Base-by-base conservation (phyloP, 2,329 filamentous ascomycete genomes). In the Geoglossum cookeanum region DNA sequence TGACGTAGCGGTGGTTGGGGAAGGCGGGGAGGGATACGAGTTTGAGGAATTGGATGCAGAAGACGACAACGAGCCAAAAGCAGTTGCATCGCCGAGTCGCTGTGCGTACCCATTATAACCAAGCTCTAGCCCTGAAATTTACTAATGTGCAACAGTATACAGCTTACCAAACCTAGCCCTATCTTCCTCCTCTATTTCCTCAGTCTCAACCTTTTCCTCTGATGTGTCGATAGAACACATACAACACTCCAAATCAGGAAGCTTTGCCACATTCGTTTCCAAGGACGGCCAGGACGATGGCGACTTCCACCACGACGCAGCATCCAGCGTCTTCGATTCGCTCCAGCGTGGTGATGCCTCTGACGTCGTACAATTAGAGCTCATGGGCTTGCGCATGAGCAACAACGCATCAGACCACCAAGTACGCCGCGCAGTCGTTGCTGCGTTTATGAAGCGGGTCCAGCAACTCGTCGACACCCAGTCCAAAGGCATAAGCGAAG, bases 331-430 rank as follows among this genome's bases (percentile, higher is more conserved):
- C n/a, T 78, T 90, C 60, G 90, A 96, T 65, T 86, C 88, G 29
- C 76, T 97, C 47, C 83, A 85, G 55, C 78, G 81, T 59, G 84
- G 83, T 27, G 74, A 80, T 55, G 78, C 80, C 13, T 79, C 81
- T 9, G 87, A 94, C 66, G 92, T 94, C 61, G 90, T 95, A 65
- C 88, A 91, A 67, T 79, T 97, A 37, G 92, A 98, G 68, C 85
- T 98, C 61, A 94, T 90, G 74, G 87, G 88, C 52, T 76, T 97
- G n/a, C 84, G 91, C 9, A 87, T 98, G 68, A 85, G 84, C 57
- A 87, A 86, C 64, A 88, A 97, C 65, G 92, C 92, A 1, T 90
- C 88, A 0, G 91, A 95, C 65, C 78, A 84, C 62, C 85, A 92
- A 68, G 87, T 97, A 65, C 86, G 91, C 49, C 83, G 84, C 37